Base-by-base conservation (phyloP, 2,329 filamentous ascomycete genomes). In the Neoscytalidium dimidiatum region DNA sequence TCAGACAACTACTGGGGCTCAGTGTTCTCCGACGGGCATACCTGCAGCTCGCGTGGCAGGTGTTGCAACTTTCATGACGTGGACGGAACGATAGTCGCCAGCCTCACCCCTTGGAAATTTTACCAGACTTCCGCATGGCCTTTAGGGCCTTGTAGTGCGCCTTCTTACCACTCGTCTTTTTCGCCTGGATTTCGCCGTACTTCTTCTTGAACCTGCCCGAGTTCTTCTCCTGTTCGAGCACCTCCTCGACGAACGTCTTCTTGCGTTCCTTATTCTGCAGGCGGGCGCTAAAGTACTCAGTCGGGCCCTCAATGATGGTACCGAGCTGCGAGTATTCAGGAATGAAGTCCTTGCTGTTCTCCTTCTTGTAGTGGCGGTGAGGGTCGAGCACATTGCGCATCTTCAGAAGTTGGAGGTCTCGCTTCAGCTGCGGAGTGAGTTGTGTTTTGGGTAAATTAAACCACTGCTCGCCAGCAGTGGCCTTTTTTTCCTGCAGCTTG, bases 301-400 rank as follows among this genome's bases (percentile, higher is more conserved):
- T 94, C 1, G 93, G 89, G 1, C 94, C 94, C 72, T 96, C 90
- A 64, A 97, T 86, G 66, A 99, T 87, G 5, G 92, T 94, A 65
- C 94, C 95, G 29, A 97, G 87, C 72, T 96, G 92, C 21, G 91
- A 96, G 75, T 91, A 98, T 67, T 92, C 88, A 1, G 95, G 95
- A 1, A 90, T 80, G 67, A 87, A 82, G 66, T 86, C 84, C 74
- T 90, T 93, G 64, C 87, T 85, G 58, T 81, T 86, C 60, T 94
- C 89, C 78, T 97, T 98, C 77, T 94, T 96, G 83, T 96, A 96
- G 73, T 94, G 91, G 57, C 91, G 85, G 75, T 98, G 94, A 0
- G 93, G 89, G 69, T 98, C 94, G 23, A 98, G 84, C 21, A 97
- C 89, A 64, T 89, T 90, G 76, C 95, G 88, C 90, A 97, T 94